These are phyloP conservation scores for Leishmania arabica DNA, from an alignment of 208 protist species.

Conservation along the genomic window DNA sequence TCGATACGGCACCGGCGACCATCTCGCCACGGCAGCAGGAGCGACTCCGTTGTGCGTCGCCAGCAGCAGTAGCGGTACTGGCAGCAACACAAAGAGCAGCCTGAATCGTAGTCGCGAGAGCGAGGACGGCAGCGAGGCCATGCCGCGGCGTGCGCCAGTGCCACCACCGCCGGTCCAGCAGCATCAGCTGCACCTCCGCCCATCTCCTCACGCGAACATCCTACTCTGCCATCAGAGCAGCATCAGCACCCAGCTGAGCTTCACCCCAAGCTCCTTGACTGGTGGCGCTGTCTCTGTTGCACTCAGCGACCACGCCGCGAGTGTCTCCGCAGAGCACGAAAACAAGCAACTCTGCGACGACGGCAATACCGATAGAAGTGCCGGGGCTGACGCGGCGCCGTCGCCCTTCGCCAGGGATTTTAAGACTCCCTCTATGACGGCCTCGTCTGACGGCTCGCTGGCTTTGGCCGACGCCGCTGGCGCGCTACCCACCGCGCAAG, in stretches of 20 bases:
- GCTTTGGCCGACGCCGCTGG: too few relatives aligned
- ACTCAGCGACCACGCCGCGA: not conserved
- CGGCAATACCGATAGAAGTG: not conserved
- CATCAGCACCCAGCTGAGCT: slow-evolving; percentile 6
- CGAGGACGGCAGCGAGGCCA: not conserved
- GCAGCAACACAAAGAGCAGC: not conserved
- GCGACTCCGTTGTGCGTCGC: not conserved
- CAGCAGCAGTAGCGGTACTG: not conserved
- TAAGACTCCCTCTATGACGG: too few relatives aligned
- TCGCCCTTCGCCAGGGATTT: too few relatives aligned
- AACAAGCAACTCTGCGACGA: not conserved
- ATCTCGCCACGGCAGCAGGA: not conserved
- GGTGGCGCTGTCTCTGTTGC: not conserved
- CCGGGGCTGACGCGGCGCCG: not conserved
- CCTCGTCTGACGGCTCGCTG: too few relatives aligned
- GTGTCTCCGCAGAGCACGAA: not conserved
- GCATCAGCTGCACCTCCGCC: not conserved
- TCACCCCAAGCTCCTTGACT: not conserved
- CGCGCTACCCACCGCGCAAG: too few relatives aligned
- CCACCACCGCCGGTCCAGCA: slow-evolving; percentile 8
- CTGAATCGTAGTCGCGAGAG: not conserved
- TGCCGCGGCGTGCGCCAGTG: slow-evolving; percentile 8
- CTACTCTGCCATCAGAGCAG: slow-evolving; percentile 11
- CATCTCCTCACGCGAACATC: slow-evolving; percentile 1
- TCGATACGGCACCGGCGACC: slow-evolving; percentile 6